Evolutionary conservation across 2,329 filamentous ascomycete genomes (phyloP).

Genomic region (Phialophora verrucosa): DNA sequence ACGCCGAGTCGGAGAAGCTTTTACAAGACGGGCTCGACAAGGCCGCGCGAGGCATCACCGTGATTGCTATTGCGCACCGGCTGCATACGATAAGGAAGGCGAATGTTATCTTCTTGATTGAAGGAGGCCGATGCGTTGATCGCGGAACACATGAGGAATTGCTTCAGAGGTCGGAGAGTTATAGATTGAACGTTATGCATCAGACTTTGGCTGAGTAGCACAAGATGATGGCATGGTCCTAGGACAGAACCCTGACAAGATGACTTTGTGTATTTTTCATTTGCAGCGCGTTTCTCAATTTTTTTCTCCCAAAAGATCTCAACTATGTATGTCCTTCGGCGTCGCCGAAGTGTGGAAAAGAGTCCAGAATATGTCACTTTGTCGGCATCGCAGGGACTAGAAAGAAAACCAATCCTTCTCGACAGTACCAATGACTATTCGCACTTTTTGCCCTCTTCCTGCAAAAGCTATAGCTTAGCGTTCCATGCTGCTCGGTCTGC

Average conservation of each 20-base stretch:
- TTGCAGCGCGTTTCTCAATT: too few species aligned
- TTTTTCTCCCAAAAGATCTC: too few species aligned
- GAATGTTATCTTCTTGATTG: slow-evolving; percentile 77
- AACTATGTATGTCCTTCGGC: too few species aligned
- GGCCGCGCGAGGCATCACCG: slow-evolving; percentile 60
- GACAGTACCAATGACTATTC: not conserved
- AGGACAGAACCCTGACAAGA: too few species aligned
- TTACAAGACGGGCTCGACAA: slow-evolving; percentile 52
- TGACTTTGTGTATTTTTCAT: too few species aligned
- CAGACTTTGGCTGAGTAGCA: slow-evolving; percentile 23
- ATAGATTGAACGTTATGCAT: slow-evolving; percentile 49
- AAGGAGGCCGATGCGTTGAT: slow-evolving; percentile 77
- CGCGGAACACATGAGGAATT: slow-evolving; percentile 77
- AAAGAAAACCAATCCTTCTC: not conserved
- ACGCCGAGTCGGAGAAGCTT: slow-evolving; percentile 58
- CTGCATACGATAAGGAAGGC: slow-evolving; percentile 58
- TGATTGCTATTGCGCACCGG: slow-evolving; percentile 51
- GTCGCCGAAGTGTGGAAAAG: too few species aligned
- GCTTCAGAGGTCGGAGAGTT: slow-evolving; percentile 71
- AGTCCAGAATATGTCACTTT: too few species aligned
- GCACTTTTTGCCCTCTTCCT: not conserved
- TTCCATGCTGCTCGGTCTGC: slow-evolving; percentile 56
- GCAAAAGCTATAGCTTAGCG: slow-evolving; percentile 48
- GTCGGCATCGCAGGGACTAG: too few species aligned
- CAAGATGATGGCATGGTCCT: not conserved